Conservation (phyloP, 805 yeast genomes). For the Teunomyces lycoperdinae region DNA sequence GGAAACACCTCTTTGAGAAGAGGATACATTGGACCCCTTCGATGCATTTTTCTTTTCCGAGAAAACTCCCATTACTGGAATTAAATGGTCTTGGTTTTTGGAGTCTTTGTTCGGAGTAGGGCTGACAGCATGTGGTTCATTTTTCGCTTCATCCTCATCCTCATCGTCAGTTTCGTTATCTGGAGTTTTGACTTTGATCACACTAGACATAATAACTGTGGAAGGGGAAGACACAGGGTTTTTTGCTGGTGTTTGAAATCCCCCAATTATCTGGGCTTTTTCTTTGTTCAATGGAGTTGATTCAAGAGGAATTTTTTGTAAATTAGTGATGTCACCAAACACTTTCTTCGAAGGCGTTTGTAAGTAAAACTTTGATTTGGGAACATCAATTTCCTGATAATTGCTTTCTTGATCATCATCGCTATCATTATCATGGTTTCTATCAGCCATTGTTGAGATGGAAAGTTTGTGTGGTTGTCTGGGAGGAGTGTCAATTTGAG, state of each 20-base stretch:
- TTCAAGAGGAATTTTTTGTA: conserved; percentile 15
- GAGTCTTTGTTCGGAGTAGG: conserved; percentile 37
- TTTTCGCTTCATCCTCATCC: conserved; percentile 4
- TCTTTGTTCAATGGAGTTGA: conserved; percentile 6
- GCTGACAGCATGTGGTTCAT: conserved; percentile 25
- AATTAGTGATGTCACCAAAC: conserved; percentile 25
- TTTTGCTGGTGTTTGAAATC: conserved; percentile 34
- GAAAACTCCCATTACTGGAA: conserved; percentile 40
- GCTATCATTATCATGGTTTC: conserved; percentile 14
- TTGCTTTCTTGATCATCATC: conserved; percentile 9
- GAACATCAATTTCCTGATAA: conserved; percentile 15
- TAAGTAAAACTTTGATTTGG: conserved; percentile 13
- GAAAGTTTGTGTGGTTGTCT: conserved; percentile 31
- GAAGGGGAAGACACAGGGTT: conserved; percentile 37
- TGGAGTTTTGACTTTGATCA: conserved; percentile 11
- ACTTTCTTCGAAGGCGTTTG: conserved; percentile 35
- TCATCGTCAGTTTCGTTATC: conserved; percentile 8
- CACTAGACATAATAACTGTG: conserved; percentile 39
- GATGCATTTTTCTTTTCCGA: conserved; percentile 21
- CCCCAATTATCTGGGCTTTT: conserved; percentile 6
- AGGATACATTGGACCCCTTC: not conserved
- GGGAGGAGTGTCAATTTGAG: conserved; percentile 38
- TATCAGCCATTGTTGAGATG: conserved; percentile 15
- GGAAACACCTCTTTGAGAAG: not conserved
- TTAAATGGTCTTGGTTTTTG: conserved; percentile 13